A percentile compares a stretch with the other conserved stretches of the same genome.
phyloP scores from a whole-genome alignment of 371 early-diverging fungal species.

The Apophysomyces elegans region DNA sequence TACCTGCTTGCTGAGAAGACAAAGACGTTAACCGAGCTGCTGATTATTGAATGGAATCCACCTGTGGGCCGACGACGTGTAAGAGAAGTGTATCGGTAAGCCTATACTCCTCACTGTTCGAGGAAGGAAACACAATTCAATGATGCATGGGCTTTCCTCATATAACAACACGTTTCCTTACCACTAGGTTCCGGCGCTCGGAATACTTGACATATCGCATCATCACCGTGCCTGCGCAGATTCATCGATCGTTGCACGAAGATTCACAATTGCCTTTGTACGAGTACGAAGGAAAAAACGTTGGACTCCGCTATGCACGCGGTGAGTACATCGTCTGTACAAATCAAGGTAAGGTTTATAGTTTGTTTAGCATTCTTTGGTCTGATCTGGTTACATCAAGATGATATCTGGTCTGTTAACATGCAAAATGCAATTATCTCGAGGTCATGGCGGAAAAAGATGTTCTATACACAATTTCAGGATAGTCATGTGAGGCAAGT shows the following conservation, averaged over 20 bases:
- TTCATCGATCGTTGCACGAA: constrained; percentile 36
- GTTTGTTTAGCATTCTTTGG: background rate
- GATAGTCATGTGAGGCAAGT: constrained; percentile 38
- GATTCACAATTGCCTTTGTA: constrained; percentile 24
- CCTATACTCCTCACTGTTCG: no score
- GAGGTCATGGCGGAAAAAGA: constrained; percentile 37
- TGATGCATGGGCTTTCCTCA: background rate
- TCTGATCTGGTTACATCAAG: constrained; percentile 15
- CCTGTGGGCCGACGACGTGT: constrained; percentile 31
- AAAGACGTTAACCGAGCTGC: constrained; percentile 36
- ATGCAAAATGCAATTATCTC: constrained; percentile 50
- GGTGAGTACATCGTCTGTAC: constrained; percentile 51
- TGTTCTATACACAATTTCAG: constrained; percentile 49
- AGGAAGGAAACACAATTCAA: no score
- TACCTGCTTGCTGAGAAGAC: constrained; percentile 45
- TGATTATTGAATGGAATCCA: constrained; percentile 55
- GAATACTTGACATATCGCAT: constrained; percentile 46
- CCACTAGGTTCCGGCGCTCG: constrained; percentile 41
- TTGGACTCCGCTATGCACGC: constrained; percentile 51
- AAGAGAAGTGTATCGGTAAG: constrained; percentile 40
- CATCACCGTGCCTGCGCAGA: constrained; percentile 41
- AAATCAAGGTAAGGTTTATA: constrained; percentile 37
- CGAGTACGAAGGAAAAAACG: constrained; percentile 50
- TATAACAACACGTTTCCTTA: constrained; percentile 4
- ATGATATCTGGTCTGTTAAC: constrained; percentile 51